phyloP scores from a whole-genome alignment of 2,329 filamentous ascomycete species.

The Fusarium torulosum region DNA sequence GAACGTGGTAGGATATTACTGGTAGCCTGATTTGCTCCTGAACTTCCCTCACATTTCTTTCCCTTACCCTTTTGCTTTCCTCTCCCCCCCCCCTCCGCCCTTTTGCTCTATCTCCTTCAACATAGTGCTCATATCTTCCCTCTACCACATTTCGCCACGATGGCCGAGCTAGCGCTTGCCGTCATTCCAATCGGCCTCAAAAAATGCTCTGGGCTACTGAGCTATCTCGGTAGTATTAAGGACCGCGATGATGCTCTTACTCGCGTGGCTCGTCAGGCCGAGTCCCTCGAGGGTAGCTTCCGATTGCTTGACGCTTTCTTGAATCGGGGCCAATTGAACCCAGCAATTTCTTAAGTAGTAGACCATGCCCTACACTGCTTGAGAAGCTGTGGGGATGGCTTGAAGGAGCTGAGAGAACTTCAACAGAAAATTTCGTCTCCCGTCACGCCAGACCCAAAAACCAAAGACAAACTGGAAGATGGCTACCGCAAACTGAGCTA shows the following conservation, averaged over 20 bases:
- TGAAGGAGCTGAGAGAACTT: neutral
- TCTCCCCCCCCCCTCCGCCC: rapidly evolving
- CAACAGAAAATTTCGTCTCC: neutral
- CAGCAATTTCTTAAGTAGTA: neutral
- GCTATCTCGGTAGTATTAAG: neutral
- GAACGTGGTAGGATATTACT: conserved; percentile 1
- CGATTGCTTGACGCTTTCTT: neutral
- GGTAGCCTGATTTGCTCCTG: neutral
- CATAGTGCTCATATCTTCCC: no score
- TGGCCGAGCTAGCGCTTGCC: conserved; percentile 8
- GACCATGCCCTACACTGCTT: neutral
- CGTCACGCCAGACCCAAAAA: rapidly evolving
- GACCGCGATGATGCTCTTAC: neutral
- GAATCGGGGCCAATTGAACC: neutral
- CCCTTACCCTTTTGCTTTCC: no score
- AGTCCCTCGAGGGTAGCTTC: neutral
- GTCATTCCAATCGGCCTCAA: conserved; percentile 1
- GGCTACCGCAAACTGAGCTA: neutral
- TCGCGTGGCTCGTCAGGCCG: neutral
- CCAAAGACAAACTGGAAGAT: neutral
- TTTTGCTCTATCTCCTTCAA: no score
- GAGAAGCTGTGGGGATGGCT: neutral
- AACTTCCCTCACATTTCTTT: neutral
- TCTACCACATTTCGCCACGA: neutral
- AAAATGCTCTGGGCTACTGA: neutral